Evolutionary conservation across 2,329 filamentous ascomycete species (phyloP).

Genomic region (Colletotrichum truncatum): DNA sequence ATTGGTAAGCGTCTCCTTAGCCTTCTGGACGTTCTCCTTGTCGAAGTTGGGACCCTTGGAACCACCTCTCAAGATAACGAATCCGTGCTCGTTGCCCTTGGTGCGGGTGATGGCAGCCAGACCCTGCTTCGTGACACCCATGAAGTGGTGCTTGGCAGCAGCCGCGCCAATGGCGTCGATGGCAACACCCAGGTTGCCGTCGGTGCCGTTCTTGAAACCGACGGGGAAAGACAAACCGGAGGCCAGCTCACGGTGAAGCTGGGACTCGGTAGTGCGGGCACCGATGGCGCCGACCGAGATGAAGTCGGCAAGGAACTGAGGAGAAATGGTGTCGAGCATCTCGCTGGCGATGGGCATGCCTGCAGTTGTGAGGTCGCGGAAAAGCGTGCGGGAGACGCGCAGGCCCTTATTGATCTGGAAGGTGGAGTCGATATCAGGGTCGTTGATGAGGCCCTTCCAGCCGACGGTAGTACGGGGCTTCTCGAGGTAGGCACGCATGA

Average conservation of each 20-base stretch:
- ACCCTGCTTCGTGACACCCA: constrained; percentile 98
- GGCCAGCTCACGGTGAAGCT: constrained; percentile 94
- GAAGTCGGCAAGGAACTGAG: constrained; percentile 95
- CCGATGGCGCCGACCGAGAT: constrained; percentile 96
- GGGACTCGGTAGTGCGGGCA: constrained; percentile 94
- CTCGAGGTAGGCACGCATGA: constrained; percentile 99
- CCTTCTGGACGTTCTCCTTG: constrained; percentile 80
- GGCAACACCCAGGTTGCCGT: constrained; percentile 88
- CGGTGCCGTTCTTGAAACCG: constrained; percentile 99
- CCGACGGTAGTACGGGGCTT: constrained; percentile 98
- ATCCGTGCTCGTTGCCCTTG: constrained; percentile 94
- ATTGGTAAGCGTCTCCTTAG: constrained; percentile 80
- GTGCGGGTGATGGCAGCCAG: constrained; percentile 95
- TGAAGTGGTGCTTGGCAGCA: constrained; percentile 91
- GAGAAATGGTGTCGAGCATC: constrained; percentile 99
- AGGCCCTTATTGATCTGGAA: constrained; percentile 99
- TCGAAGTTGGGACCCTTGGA: constrained; percentile 95
- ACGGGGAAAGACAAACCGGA: constrained; percentile 97
- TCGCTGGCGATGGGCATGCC: constrained; percentile 97
- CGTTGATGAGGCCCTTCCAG: constrained; percentile 99
- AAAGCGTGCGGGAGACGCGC: constrained; percentile 89
- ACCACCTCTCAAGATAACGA: constrained; percentile 93
- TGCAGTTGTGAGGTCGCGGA: constrained; percentile 84
- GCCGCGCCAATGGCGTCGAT: constrained; percentile 95
- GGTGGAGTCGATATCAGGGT: constrained; percentile 95